A percentile compares a stretch with the other conserved stretches of the same genome.
These are phyloP conservation scores for Nicotiana tabacum DNA, from an alignment of 257 asterid genomes.

Conservation along the genomic window DNA sequence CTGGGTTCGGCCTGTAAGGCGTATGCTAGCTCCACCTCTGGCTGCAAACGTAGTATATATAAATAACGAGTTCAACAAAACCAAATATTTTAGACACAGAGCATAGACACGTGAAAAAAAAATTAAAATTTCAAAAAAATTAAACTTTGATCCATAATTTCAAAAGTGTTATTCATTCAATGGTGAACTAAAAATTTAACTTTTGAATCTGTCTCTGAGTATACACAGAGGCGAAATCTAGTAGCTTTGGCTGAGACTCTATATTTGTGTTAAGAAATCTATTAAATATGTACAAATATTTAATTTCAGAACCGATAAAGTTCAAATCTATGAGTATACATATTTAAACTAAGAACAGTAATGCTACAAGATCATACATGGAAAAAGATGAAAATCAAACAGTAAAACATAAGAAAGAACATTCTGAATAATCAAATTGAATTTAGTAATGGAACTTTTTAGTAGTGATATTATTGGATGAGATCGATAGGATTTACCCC, in stretches of 20 bases:
- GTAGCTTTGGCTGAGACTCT: too few relatives aligned
- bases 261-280: too few relatives aligned
- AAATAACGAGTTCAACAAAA: not conserved
- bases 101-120: not conserved
- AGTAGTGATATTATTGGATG: not conserved
- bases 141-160: not conserved
- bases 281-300: too few relatives aligned
- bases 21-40: too few relatives aligned
- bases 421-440: not conserved
- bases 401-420: not conserved
- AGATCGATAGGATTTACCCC: slow-evolving; percentile 26
- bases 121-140: not conserved
- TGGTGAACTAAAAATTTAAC: not conserved
- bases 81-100: not conserved
- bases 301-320: too few relatives aligned
- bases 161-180: not conserved
- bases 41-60: too few relatives aligned
- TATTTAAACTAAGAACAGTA: not conserved
- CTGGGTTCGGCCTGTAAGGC: too few relatives aligned
- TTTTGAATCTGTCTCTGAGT: not conserved
- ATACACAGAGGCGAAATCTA: too few relatives aligned
- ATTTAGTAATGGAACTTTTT: not conserved
- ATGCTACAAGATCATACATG: not conserved
- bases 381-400: not conserved
- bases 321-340: not conserved